Evolutionary conservation across 176 grass and related monocot species (phyloP), one percentile per base, ranked within the genome.

Genomic region (Leersia perrieri): DNA sequence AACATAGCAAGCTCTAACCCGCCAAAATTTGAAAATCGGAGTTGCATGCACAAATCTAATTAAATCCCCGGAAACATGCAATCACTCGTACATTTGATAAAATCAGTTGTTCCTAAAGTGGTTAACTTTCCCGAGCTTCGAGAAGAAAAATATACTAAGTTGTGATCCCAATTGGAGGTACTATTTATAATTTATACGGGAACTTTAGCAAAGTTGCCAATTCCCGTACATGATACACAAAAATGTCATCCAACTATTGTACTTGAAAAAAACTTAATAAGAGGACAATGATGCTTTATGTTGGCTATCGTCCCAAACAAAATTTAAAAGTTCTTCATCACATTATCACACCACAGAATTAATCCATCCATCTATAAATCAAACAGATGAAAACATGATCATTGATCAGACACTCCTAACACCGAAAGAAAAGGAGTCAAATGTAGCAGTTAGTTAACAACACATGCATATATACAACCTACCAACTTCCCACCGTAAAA

Each of bases 1-100:
- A 18, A 33, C 28, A n/a, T 22, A 60, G 15, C 71, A 83, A 89
- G 4, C 87, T 57, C 72, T 44, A 44, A 85, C 83, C 78, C 78
- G 66, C 77, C 83, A 89, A 89, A 83, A 73, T 89, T 89, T 82
- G 83, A 86, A 89, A 86, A 68, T 47, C n/a, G 9, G n/a, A 74
- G 13, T 86, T 61, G 22, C 66, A 72, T 76, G 49, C 68, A 31
- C 58, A 89, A 82, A 85, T 77, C 65, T 27, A 68, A 63, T 89
- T 77, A 81, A 82, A 66, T 77, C 78, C 82, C 83, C 0, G 44
- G 75, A 89, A 86, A 85, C 83, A 26, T 72, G 88, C 42, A 3
- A 49, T 34, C 82, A 65, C 82, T 39, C 81, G 72, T 72, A 38
- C 16, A 89, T 61, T 72, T 65, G 67, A 66, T 78, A 83, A 47